phyloP scores from a whole-genome alignment of 108 stramenopile species.

The Skeletonema marinoi region DNA sequence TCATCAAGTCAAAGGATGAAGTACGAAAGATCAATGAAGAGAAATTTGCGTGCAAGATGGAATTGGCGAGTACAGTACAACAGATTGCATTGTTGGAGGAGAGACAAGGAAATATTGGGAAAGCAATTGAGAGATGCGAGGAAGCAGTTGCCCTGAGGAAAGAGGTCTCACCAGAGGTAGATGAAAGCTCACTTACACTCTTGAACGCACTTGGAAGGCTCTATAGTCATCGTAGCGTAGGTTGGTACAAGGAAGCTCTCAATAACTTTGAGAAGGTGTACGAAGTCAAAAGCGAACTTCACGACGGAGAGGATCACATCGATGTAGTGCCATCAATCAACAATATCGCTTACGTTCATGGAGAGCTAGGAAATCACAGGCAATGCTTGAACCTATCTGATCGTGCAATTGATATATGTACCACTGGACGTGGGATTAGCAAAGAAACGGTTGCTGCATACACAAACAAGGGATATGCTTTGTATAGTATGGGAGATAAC shows the following conservation, averaged over 20 bases:
- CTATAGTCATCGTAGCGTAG: conserved; percentile 32
- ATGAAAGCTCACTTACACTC: conserved; percentile 30
- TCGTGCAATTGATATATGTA: conserved; percentile 40
- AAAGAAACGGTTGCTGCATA: conserved; percentile 37
- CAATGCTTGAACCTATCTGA: conserved; percentile 30
- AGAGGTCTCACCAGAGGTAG: conserved; percentile 20
- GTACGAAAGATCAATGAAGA: conserved; percentile 31
- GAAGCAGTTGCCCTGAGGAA: conserved; percentile 31
- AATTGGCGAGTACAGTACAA: conserved; percentile 33
- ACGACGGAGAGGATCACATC: conserved; percentile 40
- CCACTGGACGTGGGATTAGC: conserved; percentile 29
- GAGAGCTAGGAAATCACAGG: conserved; percentile 31
- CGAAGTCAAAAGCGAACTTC: conserved; percentile 16
- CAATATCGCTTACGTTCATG: conserved; percentile 42
- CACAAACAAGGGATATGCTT: conserved; percentile 42
- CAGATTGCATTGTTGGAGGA: conserved; percentile 37
- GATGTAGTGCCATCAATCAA: conserved; percentile 48
- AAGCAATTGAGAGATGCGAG: conserved; percentile 38
- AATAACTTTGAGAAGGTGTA: background rate
- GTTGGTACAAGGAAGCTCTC: conserved; percentile 41
- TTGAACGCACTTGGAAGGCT: conserved; percentile 35
- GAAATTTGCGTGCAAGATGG: conserved; percentile 33
- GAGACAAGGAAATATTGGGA: conserved; percentile 26
- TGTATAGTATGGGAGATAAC: conserved; percentile 16
- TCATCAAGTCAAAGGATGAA: conserved; percentile 30